These are phyloP conservation scores for Colletotrichum shisoi DNA, from an alignment of 2,329 filamentous ascomycete genomes.

Conservation along the genomic window DNA sequence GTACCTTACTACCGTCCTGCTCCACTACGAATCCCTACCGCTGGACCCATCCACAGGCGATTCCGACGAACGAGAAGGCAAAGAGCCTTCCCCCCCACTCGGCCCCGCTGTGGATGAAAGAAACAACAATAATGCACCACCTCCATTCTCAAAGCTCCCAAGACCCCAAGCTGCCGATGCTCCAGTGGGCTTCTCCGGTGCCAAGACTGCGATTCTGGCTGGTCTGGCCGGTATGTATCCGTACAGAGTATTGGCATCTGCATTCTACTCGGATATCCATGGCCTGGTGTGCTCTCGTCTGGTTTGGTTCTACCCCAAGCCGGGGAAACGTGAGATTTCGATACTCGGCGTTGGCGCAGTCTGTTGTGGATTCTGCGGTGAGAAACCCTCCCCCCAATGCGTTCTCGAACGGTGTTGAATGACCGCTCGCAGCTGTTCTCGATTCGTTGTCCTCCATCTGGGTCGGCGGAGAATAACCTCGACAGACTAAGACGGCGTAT, in stretches of 20 bases:
- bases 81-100: slow-evolving; percentile 10
- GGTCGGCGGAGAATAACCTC: slow-evolving; percentile 26
- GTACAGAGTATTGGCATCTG: not conserved
- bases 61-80: slow-evolving; percentile 23
- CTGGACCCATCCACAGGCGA: slow-evolving; percentile 11
- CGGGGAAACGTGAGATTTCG: slow-evolving; percentile 16
- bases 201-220: slow-evolving; percentile 29
- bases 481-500: slow-evolving; percentile 22
- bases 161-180: slow-evolving; percentile 6
- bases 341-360: slow-evolving; percentile 22
- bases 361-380: slow-evolving; percentile 17
- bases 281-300: slow-evolving; percentile 5
- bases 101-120: slow-evolving; percentile 21
- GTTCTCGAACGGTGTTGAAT: not conserved
- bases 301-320: slow-evolving; percentile 18
- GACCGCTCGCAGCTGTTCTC: slow-evolving; percentile 18
- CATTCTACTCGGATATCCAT: not conserved
- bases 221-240: slow-evolving; percentile 8
- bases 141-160: slow-evolving; percentile 8
- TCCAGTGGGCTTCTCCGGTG: slow-evolving; percentile 20
- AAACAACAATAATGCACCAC: slow-evolving; percentile 7
- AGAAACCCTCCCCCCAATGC: slow-evolving; percentile 13
- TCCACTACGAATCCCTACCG: slow-evolving; percentile 30
- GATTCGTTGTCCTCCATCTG: slow-evolving; percentile 17
- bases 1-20: slow-evolving; percentile 15